These are phyloP conservation scores for Candida nonsorbophila DNA, from an alignment of 805 yeast species.

Conservation along the genomic window DNA sequence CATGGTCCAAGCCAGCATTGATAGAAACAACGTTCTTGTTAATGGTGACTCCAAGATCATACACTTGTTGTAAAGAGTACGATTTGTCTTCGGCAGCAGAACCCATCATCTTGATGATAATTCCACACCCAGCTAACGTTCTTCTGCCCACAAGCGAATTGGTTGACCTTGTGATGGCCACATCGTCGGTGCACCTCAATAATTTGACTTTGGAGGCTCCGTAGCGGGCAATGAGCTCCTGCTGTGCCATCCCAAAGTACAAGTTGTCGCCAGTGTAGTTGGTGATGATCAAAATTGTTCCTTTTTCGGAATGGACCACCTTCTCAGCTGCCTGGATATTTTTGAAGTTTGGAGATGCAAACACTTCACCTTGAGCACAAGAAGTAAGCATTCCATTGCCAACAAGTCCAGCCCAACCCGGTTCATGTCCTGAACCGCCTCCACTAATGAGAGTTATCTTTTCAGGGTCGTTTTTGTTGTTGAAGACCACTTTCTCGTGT, in stretches of 20 bases:
- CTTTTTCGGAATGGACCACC: slow-evolving; percentile 27
- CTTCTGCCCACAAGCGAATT: slow-evolving; percentile 31
- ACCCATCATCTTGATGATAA: slow-evolving; percentile 26
- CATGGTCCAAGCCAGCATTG: slow-evolving; percentile 34
- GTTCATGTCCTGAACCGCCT: slow-evolving; percentile 42
- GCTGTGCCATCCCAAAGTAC: slow-evolving; percentile 36
- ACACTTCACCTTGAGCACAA: slow-evolving; percentile 36
- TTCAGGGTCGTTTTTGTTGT: slow-evolving; percentile 17
- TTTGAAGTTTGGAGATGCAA: slow-evolving; percentile 36
- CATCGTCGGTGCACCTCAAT: slow-evolving; percentile 30
- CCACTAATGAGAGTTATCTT: slow-evolving; percentile 32
- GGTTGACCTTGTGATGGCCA: slow-evolving; percentile 23
- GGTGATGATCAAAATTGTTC: slow-evolving; percentile 27
- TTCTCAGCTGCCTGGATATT: slow-evolving; percentile 34
- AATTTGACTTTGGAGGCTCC: slow-evolving; percentile 24
- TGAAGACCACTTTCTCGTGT: slow-evolving; percentile 33
- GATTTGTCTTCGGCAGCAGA: slow-evolving; percentile 20
- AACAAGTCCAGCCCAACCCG: slow-evolving; percentile 37
- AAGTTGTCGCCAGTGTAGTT: slow-evolving; percentile 37
- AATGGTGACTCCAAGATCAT: slow-evolving; percentile 19
- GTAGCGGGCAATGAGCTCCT: slow-evolving; percentile 23
- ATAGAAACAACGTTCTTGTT: slow-evolving; percentile 24
- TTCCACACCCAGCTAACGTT: slow-evolving; percentile 27
- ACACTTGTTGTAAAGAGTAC: slow-evolving; percentile 18
- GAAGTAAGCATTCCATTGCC: slow-evolving; percentile 34